Base-by-base conservation (phyloP, 371 early-diverging fungal species). In the Mucor ambiguus region DNA sequence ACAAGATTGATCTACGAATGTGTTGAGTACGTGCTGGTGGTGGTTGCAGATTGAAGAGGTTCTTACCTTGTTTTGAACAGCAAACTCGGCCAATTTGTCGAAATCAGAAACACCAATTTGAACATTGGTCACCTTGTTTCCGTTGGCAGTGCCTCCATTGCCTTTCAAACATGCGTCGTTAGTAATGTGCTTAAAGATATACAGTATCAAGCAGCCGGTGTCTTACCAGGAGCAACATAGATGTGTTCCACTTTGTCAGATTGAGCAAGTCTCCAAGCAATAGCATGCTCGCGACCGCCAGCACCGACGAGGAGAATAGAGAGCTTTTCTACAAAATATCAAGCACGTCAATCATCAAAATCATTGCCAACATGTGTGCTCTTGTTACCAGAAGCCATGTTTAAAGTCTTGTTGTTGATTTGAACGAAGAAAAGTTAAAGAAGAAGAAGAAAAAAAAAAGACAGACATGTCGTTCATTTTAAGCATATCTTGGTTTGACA, bases 281-380 rank as follows among this genome's bases (percentile, higher is more conserved):
- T 87, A 67, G 98, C 96, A 74, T 98, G 96, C 76, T 98, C 98
- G 60, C 98, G 94, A 55, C 98, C 98, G 62, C 98, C 98, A 67
- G 90, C 81, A 64, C 98, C 98, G 67, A 98, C 85, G 48, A 98
- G 79, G 67, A 98, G 86, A 56, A 98, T 87, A 61, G 83, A 88
- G 59, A 92, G 81, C 64, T 80, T 83, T 58, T 87, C 87, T 86
- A 75, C 57, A 43, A 20, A 6, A 48, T 48, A 26, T 9, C 3
- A 7, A 32, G 55, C 11, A 60, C 11, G 24, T 29, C 20, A 49
- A 16, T 20, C 12, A 48, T n/a, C n/a, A n/a, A 14, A 16, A 5
- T 30, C 3, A 30, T 30, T 30, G 30, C 30, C 30, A 30, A 2
- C 30, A 30, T 30, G 30, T 30, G 4, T 33, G 33, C 33, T 33